phyloP scores from a whole-genome alignment of 106 monocot species.

The Apostasia shenzhenica region DNA sequence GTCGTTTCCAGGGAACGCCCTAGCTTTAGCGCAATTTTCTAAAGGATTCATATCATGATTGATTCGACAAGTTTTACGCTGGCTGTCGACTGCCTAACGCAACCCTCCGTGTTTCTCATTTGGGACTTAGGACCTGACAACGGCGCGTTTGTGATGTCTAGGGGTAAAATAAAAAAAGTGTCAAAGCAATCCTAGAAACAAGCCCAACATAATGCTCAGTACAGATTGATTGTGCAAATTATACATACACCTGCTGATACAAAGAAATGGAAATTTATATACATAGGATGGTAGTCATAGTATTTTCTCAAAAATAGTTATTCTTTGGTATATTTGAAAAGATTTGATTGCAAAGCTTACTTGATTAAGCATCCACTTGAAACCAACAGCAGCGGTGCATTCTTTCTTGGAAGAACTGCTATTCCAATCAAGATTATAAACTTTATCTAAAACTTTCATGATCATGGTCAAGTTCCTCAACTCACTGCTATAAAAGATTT shows the following conservation, averaged over 20 bases:
- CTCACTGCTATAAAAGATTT: slow-evolving; percentile 32
- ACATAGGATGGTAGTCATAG: neutral
- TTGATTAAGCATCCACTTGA: slow-evolving; percentile 75
- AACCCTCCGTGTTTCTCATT: too few relatives aligned
- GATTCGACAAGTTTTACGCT: too few relatives aligned
- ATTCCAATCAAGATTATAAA: slow-evolving; percentile 44
- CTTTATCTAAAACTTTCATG: slow-evolving; percentile 21
- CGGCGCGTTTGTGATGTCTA: too few relatives aligned
- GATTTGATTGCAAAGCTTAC: slow-evolving; percentile 3
- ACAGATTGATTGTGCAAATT: neutral
- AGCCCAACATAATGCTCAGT: neutral
- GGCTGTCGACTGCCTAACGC: too few relatives aligned
- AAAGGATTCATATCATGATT: too few relatives aligned
- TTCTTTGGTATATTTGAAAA: neutral
- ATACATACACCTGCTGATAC: neutral
- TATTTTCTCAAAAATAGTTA: neutral
- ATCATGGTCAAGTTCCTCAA: slow-evolving; percentile 37
- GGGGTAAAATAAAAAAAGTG: neutral
- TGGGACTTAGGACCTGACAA: too few relatives aligned
- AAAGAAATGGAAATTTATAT: neutral
- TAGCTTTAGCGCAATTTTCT: too few relatives aligned
- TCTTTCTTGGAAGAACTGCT: slow-evolving; percentile 46
- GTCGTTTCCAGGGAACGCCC: too few relatives aligned
- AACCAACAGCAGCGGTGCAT: slow-evolving; percentile 54
- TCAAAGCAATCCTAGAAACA: neutral